These are phyloP conservation scores for Berkeleyomyces rouxiae DNA, from an alignment of 2,329 filamentous ascomycete species.

Conservation along the genomic window DNA sequence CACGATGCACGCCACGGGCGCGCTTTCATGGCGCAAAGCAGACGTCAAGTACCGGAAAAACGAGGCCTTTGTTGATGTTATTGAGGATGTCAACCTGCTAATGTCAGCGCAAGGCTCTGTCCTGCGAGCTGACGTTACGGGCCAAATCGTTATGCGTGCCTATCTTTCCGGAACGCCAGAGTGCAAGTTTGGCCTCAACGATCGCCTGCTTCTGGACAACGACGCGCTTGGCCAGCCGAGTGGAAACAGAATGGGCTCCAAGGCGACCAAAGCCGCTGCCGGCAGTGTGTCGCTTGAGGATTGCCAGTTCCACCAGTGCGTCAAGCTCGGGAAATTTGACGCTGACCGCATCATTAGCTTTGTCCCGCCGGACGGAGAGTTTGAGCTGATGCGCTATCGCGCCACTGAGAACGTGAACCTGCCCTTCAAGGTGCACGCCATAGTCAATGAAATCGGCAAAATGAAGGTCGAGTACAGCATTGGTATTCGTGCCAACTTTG, in stretches of 20 bases:
- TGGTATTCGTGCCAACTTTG: conserved; percentile 92
- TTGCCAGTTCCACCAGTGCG: conserved; percentile 97
- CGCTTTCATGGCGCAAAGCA: conserved; percentile 87
- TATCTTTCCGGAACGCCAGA: conserved; percentile 93
- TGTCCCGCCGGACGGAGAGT: conserved; percentile 90
- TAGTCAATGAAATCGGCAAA: conserved; percentile 92
- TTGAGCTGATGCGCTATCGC: conserved; percentile 96
- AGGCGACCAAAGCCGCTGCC: conserved; percentile 87
- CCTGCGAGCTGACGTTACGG: conserved; percentile 85
- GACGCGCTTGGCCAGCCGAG: conserved; percentile 33
- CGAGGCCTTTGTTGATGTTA: conserved; percentile 97
- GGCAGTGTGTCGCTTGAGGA: conserved; percentile 93
- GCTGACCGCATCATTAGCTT: conserved; percentile 94
- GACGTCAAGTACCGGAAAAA: conserved; percentile 99
- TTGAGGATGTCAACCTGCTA: conserved; percentile 95
- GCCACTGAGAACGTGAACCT: conserved; percentile 97
- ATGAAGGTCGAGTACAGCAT: conserved; percentile 98
- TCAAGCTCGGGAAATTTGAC: conserved; percentile 94
- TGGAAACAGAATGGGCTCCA: conserved; percentile 64
- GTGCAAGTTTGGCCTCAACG: conserved; percentile 97
- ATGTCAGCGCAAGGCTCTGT: conserved; percentile 98
- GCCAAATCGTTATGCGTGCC: conserved; percentile 96
- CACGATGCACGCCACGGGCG: conserved; percentile 97
- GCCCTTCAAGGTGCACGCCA: conserved; percentile 96
- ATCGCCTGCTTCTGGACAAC: conserved; percentile 76